A percentile compares a stretch with the other conserved stretches of the same genome.
phyloP scores from a whole-genome alignment of 2,329 filamentous ascomycete genomes.

The Botrytis hyacinthi region DNA sequence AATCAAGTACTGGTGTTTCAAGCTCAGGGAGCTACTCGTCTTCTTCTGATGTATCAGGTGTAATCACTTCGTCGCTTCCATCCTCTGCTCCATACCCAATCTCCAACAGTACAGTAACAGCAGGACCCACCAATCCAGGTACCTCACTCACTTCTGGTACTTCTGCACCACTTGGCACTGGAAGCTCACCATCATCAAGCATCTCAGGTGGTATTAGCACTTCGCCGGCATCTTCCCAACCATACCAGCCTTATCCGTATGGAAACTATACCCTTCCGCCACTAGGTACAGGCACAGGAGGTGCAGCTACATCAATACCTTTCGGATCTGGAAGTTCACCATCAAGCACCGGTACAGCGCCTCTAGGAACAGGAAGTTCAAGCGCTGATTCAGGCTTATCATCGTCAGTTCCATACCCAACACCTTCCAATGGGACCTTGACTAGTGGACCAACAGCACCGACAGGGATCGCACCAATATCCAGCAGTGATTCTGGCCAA shows the following conservation, averaged over 20 bases:
- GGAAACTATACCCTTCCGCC: slow-evolving; percentile 12
- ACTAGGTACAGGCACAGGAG: slow-evolving; percentile 10
- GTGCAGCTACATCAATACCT: neutral
- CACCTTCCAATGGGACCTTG: slow-evolving; percentile 20
- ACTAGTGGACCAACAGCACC: slow-evolving; percentile 21
- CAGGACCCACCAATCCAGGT: slow-evolving; percentile 19
- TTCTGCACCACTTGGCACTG: neutral
- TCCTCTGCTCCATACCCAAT: slow-evolving; percentile 23
- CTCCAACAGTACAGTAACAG: slow-evolving; percentile 19
- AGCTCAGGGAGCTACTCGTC: neutral
- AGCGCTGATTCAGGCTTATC: slow-evolving; percentile 15
- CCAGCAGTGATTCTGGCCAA: neutral
- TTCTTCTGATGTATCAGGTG: slow-evolving; percentile 9
- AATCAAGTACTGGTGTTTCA: neutral
- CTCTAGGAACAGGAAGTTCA: slow-evolving; percentile 15
- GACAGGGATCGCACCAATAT: neutral
- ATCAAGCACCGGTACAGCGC: slow-evolving; percentile 9
- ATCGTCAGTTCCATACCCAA: slow-evolving; percentile 21
- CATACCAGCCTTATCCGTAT: slow-evolving; percentile 12
- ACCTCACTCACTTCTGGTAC: neutral
- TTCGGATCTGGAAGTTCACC: slow-evolving; percentile 13
- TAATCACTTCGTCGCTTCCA: slow-evolving; percentile 9
- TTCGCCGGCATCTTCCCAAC: slow-evolving; percentile 15
- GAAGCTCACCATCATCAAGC: slow-evolving; percentile 13
- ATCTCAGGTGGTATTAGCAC: slow-evolving; percentile 16